phyloP scores from a whole-genome alignment of 1,139 yeast genomes.

The Lodderomyces oxycetoniae region DNA sequence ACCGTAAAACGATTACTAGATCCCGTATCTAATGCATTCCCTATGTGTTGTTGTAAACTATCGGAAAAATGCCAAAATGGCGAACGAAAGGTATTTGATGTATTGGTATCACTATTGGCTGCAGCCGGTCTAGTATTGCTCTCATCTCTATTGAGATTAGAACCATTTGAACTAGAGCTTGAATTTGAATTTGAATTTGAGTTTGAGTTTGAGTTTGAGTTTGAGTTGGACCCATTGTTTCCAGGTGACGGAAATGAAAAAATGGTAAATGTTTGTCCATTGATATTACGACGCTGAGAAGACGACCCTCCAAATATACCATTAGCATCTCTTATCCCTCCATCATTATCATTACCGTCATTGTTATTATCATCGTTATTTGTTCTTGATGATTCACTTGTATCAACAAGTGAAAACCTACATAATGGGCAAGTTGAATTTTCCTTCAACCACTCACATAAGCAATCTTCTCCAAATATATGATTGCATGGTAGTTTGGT shows the following conservation, averaged over 20 bases:
- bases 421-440: conserved; percentile 80
- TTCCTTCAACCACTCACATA: conserved; percentile 67
- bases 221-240: background rate
- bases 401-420: conserved; percentile 44
- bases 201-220: too few species aligned
- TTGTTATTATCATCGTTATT: conserved; percentile 3
- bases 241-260: background rate
- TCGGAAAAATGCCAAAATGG: too few species aligned
- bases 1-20: too few species aligned
- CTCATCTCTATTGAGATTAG: too few species aligned
- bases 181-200: too few species aligned
- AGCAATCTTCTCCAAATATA: conserved; percentile 68
- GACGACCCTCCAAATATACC: background rate
- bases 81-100: too few species aligned
- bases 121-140: too few species aligned
- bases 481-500: conserved; percentile 78
- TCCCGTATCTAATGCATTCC: too few species aligned
- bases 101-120: too few species aligned
- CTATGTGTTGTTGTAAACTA: too few species aligned
- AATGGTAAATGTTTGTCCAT: background rate
- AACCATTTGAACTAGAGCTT: too few species aligned
- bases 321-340: background rate
- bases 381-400: conserved; percentile 2
- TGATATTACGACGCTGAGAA: background rate
- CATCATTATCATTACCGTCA: conserved; percentile 1